Conservation (phyloP, 345 rosid genomes). For the Pugionium dolabratum region DNA sequence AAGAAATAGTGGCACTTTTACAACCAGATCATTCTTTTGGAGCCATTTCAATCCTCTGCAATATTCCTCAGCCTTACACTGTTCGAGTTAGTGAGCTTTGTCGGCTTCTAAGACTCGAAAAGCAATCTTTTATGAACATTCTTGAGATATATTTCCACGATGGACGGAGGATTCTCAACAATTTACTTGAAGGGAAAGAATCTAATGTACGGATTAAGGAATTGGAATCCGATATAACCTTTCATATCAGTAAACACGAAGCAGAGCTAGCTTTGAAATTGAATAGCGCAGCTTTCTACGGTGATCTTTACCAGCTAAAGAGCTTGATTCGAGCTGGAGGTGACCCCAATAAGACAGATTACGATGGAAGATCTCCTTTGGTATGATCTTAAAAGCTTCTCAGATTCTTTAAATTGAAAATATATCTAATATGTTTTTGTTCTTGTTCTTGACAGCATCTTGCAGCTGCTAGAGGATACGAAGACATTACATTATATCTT, state of each 20-base stretch:
- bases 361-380: conserved; percentile 83
- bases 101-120: conserved; percentile 66
- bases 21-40: conserved; percentile 64
- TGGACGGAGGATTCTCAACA: conserved; percentile 69
- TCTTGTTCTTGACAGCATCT: conserved; percentile 56
- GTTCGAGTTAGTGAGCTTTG: conserved; percentile 62
- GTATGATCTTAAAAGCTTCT: conserved; percentile 42
- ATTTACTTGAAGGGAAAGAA: conserved; percentile 74
- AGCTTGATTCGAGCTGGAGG: conserved; percentile 66
- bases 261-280: conserved; percentile 63
- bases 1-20: conserved; percentile 60
- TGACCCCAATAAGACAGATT: conserved; percentile 67
- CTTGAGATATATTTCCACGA: conserved; percentile 69
- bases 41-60: conserved; percentile 72
- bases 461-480: conserved; percentile 76
- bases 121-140: conserved; percentile 64
- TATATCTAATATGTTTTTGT: conserved; percentile 15
- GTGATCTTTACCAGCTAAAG: conserved; percentile 68
- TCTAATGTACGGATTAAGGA: conserved; percentile 50
- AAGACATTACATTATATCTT: conserved; percentile 61
- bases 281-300: conserved; percentile 65
- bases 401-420: background rate
- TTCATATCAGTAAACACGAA: conserved; percentile 72
- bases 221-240: conserved; percentile 61
- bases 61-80: conserved; percentile 60